Conservation (phyloP, 352 stramenopile species). For the Pythium phragmitis region DNA sequence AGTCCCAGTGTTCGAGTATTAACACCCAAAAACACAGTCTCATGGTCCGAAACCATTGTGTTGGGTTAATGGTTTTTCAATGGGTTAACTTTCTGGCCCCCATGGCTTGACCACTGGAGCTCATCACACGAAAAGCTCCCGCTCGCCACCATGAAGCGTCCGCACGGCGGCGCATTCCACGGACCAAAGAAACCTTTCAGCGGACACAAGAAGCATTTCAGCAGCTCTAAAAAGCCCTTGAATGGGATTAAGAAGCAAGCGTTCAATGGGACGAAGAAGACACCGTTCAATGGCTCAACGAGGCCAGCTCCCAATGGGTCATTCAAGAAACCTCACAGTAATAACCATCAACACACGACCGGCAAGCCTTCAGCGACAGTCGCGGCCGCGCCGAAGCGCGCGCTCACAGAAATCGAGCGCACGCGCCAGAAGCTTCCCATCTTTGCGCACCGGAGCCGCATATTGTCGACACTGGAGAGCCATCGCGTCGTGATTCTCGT, state of each 20-base stretch:
- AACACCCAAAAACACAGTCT: slow-evolving; percentile 22
- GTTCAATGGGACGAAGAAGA: slow-evolving; percentile 2
- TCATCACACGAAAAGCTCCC: not conserved
- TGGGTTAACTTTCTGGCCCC: not conserved
- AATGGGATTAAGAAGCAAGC: not conserved
- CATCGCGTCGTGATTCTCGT: slow-evolving; percentile 87
- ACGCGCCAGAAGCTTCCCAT: slow-evolving; percentile 71
- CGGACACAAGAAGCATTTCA: slow-evolving; percentile 16
- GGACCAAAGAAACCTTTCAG: slow-evolving; percentile 13
- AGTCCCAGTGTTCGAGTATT: slow-evolving; percentile 8
- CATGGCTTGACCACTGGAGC: slow-evolving; percentile 4
- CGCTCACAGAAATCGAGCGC: slow-evolving; percentile 48
- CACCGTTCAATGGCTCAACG: not conserved
- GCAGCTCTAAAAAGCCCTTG: slow-evolving; percentile 13
- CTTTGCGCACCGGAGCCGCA: slow-evolving; percentile 63
- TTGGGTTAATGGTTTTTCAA: not conserved
- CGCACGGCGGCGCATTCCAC: slow-evolving; percentile 6
- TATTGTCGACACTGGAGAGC: slow-evolving; percentile 57
- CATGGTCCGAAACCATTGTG: not conserved
- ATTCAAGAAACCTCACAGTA: slow-evolving; percentile 8
- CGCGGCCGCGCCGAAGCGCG: slow-evolving; percentile 6
- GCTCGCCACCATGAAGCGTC: slow-evolving; percentile 18
- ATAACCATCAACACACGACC: not conserved
- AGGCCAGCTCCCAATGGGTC: not conserved
- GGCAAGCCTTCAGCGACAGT: not conserved